phyloP scores from a whole-genome alignment of 139 green algal species.

The Mychonastes homosphaera region DNA sequence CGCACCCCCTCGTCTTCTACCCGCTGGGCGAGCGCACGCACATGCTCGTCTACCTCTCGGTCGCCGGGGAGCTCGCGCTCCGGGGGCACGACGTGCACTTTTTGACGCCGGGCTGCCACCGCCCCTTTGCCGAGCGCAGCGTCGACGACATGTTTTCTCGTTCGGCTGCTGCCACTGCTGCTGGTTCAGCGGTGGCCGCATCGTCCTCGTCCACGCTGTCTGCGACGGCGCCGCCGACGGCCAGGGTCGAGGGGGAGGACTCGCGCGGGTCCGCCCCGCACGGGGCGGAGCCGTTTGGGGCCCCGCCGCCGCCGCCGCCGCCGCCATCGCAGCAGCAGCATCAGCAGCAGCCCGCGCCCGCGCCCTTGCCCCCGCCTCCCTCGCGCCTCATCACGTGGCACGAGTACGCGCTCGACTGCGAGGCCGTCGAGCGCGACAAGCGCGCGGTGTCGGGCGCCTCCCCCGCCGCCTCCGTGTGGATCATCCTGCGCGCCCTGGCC shows the following conservation, averaged over 20 bases:
- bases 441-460: not conserved
- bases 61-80: conserved; percentile 12
- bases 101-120: conserved; percentile 9
- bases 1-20: conserved; percentile 16
- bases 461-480: not conserved
- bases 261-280: too few relatives aligned
- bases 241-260: too few relatives aligned
- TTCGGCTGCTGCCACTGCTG: too few relatives aligned
- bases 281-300: too few relatives aligned
- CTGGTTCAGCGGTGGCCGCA: too few relatives aligned
- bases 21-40: conserved; percentile 16
- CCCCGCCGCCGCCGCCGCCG: too few relatives aligned
- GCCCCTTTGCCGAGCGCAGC: conserved; percentile 7
- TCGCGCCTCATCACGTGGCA: too few relatives aligned
- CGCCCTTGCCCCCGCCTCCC: too few relatives aligned
- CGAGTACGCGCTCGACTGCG: conserved; percentile 9
- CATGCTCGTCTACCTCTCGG: conserved; percentile 18
- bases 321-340: not conserved
- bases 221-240: too few relatives aligned
- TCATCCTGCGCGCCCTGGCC: not conserved
- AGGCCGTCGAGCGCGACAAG: conserved; percentile 13
- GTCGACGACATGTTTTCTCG: too few relatives aligned
- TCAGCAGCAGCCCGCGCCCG: too few relatives aligned
- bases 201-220: too few relatives aligned
- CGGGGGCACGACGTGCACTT: conserved; percentile 6